A percentile compares a stretch with the other conserved stretches of the same genome.
Conservation (phyloP, 2,329 filamentous ascomycete genomes). For the Colletotrichum sojae region DNA sequence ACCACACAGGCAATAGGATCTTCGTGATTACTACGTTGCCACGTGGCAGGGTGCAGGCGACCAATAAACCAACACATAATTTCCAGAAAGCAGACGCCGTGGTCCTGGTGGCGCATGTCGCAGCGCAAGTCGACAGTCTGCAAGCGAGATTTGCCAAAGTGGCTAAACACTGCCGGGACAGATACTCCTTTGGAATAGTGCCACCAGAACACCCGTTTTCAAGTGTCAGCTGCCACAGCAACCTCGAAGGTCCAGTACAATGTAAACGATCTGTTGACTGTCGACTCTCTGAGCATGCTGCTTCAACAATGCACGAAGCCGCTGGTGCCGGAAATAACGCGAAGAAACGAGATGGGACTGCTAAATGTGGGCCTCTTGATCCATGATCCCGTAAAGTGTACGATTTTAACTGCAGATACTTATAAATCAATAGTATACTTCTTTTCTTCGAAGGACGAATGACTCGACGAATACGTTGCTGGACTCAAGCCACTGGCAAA, state of each 20-base stretch:
- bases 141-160: slow-evolving; percentile 48
- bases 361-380: slow-evolving; percentile 42
- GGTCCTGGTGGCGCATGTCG: slow-evolving; percentile 57
- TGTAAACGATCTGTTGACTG: slow-evolving; percentile 48
- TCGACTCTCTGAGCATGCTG: slow-evolving; percentile 48
- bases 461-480: slow-evolving; percentile 52
- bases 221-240: slow-evolving; percentile 54
- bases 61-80: neutral
- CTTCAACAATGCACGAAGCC: slow-evolving; percentile 54
- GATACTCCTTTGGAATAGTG: slow-evolving; percentile 55
- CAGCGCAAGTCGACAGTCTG: slow-evolving; percentile 46
- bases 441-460: slow-evolving; percentile 42
- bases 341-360: slow-evolving; percentile 56
- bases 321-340: slow-evolving; percentile 59
- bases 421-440: slow-evolving; percentile 56
- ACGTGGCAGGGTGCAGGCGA: no score
- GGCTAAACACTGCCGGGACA: slow-evolving; percentile 54
- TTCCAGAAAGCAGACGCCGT: slow-evolving; percentile 57
- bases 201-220: slow-evolving; percentile 8
- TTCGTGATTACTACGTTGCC: no score
- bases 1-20: no score
- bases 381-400: neutral
- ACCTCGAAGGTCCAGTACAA: slow-evolving; percentile 53
- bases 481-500: slow-evolving; percentile 56
- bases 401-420: slow-evolving; percentile 44